phyloP scores from a whole-genome alignment of 345 rosid genomes.

The Salix arbutifolia region DNA sequence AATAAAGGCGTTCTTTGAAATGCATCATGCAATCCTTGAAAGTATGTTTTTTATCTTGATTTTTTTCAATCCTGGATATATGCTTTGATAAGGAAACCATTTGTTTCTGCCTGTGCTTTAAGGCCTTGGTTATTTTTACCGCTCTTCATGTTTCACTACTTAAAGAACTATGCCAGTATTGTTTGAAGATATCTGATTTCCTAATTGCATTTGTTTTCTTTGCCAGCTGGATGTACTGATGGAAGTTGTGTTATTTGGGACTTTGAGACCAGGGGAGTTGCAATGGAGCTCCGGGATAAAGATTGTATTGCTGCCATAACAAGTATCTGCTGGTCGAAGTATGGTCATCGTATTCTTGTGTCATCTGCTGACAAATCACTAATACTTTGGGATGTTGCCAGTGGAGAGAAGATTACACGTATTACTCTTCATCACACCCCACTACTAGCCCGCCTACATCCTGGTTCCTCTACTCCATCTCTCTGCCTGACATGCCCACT shows the following conservation, averaged over 20 bases:
- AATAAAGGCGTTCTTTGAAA: too few relatives aligned
- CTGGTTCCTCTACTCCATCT: conserved; percentile 76
- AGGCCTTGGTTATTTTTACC: too few relatives aligned
- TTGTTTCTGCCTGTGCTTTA: background rate
- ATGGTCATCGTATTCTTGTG: conserved; percentile 83
- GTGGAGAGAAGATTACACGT: conserved; percentile 63
- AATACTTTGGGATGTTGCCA: conserved; percentile 82
- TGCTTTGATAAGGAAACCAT: too few relatives aligned
- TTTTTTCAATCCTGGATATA: too few relatives aligned
- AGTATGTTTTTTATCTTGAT: too few relatives aligned
- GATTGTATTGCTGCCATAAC: conserved; percentile 79
- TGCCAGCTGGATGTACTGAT: conserved; percentile 96
- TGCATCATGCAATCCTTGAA: too few relatives aligned
- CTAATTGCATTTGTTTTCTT: background rate
- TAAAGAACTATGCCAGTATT: too few relatives aligned
- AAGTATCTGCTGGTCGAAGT: conserved; percentile 91
- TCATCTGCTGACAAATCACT: conserved; percentile 96
- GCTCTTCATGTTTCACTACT: too few relatives aligned
- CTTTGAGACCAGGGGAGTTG: conserved; percentile 91
- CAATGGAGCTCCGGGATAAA: conserved; percentile 81
- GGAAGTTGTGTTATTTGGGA: conserved; percentile 95
- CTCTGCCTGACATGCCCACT: conserved; percentile 86
- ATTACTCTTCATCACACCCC: conserved; percentile 71
- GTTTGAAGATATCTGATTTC: background rate
- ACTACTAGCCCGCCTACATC: conserved; percentile 77